phyloP scores from a whole-genome alignment of 768 basidiomycete species.

The Hypsizygus marmoreus region DNA sequence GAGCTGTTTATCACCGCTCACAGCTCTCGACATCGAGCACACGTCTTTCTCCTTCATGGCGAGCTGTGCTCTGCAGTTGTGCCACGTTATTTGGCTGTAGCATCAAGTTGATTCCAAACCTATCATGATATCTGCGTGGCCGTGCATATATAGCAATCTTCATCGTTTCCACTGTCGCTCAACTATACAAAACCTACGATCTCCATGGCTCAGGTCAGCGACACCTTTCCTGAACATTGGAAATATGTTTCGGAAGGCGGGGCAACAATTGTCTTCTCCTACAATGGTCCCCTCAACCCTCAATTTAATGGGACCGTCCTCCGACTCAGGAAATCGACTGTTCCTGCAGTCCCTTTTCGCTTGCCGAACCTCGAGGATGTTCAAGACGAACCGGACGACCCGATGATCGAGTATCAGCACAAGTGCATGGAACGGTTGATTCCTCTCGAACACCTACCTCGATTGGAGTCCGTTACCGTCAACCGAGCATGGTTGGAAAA shows the following conservation, averaged over 20 bases:
- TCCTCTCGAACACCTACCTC: slow-evolving; percentile 58
- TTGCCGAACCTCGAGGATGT: not conserved
- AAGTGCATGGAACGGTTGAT: slow-evolving; percentile 68
- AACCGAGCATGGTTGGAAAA: slow-evolving; percentile 59
- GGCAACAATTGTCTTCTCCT: slow-evolving; percentile 86
- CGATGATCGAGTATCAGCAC: slow-evolving; percentile 56
- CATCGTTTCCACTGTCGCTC: not conserved
- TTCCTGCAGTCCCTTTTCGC: slow-evolving; percentile 9
- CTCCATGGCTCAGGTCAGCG: slow-evolving; percentile 28
- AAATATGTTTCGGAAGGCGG: slow-evolving; percentile 91
- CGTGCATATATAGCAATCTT: not conserved
- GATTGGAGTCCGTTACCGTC: slow-evolving; percentile 50
- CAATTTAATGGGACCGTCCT: slow-evolving; percentile 67
- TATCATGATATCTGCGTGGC: no score
- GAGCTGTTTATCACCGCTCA: no score
- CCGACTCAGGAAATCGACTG: slow-evolving; percentile 66
- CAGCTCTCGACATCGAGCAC: no score
- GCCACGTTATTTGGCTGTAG: no score
- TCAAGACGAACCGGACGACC: slow-evolving; percentile 37
- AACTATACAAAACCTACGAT: not conserved
- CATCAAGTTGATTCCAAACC: no score
- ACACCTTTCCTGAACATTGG: slow-evolving; percentile 62
- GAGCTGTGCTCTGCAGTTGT: no score
- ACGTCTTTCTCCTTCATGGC: no score
- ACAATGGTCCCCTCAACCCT: slow-evolving; percentile 55